These are phyloP conservation scores for Tolypocladium capitatum DNA, from an alignment of 2,329 filamentous ascomycete genomes.

Conservation along the genomic window DNA sequence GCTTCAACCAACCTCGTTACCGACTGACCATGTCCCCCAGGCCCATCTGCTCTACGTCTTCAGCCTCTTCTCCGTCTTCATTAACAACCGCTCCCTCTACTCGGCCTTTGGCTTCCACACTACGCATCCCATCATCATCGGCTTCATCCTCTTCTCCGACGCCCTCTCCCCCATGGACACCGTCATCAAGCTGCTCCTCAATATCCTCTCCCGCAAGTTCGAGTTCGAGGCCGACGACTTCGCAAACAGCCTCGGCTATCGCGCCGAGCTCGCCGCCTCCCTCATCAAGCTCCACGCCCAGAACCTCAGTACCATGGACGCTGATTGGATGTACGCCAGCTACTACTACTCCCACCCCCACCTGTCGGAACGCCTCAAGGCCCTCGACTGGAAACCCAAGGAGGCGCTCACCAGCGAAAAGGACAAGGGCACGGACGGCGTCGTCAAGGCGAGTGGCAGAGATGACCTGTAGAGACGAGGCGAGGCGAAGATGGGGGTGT, in stretches of 20 bases:
- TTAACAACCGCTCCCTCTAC: constrained; percentile 89
- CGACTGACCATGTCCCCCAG: constrained; percentile 26
- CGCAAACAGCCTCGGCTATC: constrained; percentile 72
- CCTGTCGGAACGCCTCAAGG: constrained; percentile 80
- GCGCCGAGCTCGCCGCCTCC: constrained; percentile 67
- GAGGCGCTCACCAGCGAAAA: constrained; percentile 29
- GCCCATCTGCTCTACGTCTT: constrained; percentile 96
- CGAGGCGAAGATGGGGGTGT: constrained; percentile 2
- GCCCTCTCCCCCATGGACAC: constrained; percentile 90
- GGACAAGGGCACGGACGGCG: constrained; percentile 26
- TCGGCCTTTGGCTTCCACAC: constrained; percentile 77
- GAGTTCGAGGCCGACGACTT: constrained; percentile 96
- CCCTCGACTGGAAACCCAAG: constrained; percentile 70
- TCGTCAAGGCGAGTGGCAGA: constrained; percentile 59
- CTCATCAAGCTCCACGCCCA: constrained; percentile 97
- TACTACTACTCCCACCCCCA: constrained; percentile 99
- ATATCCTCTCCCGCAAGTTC: constrained; percentile 84
- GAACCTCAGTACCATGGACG: constrained; percentile 97
- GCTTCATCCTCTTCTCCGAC: constrained; percentile 94
- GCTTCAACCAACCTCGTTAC: neutral
- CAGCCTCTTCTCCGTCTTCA: constrained; percentile 88
- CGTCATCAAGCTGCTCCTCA: constrained; percentile 91
- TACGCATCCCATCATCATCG: constrained; percentile 84
- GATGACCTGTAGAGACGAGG: constrained; percentile 50
- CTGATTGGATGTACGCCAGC: constrained; percentile 94